Evolutionary conservation across 1,284 basidiomycete genomes (phyloP).

Genomic region (Flammula alnicola): DNA sequence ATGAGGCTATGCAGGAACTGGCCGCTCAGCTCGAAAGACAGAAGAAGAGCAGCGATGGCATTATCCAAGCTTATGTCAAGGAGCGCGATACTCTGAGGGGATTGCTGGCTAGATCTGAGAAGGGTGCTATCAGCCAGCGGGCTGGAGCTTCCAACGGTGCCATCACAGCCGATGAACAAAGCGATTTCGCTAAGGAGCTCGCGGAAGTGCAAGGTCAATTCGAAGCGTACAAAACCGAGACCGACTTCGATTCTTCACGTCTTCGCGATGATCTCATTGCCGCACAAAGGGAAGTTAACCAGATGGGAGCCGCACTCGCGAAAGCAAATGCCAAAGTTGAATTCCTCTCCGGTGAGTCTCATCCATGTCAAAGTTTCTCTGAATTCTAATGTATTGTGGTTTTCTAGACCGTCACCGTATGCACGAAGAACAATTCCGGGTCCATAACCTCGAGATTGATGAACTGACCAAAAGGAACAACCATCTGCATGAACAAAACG

Average conservation of each 20-base stretch:
- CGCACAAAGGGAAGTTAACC: conserved; percentile 71
- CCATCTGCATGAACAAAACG: conserved; percentile 70
- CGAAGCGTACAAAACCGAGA: conserved; percentile 80
- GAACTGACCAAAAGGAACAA: conserved; percentile 67
- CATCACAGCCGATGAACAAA: conserved; percentile 15
- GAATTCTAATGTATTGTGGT: neutral
- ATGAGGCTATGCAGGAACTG: conserved; percentile 82
- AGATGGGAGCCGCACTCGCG: conserved; percentile 70
- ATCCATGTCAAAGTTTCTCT: neutral
- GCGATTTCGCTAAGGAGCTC: conserved; percentile 57
- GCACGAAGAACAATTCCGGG: conserved; percentile 62
- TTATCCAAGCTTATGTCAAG: conserved; percentile 80
- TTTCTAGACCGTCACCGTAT: conserved; percentile 66
- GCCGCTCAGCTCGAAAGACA: conserved; percentile 76
- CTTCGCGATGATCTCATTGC: conserved; percentile 71
- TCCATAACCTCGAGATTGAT: conserved; percentile 64
- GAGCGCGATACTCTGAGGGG: conserved; percentile 88
- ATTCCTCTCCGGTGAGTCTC: conserved; percentile 67
- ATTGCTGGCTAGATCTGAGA: conserved; percentile 64
- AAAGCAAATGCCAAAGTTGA: conserved; percentile 83
- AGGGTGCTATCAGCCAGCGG: conserved; percentile 29
- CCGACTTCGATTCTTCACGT: conserved; percentile 71
- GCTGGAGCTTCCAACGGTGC: conserved; percentile 37
- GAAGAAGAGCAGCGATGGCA: conserved; percentile 69
- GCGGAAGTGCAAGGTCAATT: conserved; percentile 77